Evolutionary conservation across 768 basidiomycete species (phyloP).

Genomic region (Agrocybe chaxingu): DNA sequence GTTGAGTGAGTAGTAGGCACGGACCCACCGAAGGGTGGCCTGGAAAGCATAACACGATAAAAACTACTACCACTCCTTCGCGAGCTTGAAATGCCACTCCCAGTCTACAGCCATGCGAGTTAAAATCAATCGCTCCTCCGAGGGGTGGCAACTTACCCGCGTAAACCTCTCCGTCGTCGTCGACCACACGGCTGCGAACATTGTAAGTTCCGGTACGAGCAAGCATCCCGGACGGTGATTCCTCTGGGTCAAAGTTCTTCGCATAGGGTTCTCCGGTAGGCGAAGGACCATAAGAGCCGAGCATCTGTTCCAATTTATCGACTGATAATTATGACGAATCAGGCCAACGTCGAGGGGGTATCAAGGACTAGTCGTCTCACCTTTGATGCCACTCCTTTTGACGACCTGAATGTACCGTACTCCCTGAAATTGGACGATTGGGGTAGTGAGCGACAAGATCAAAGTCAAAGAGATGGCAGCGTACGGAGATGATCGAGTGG

Average conservation of each 20-base stretch:
- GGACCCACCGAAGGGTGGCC: neutral
- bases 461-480: constrained; percentile 19
- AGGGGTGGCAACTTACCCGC: constrained; percentile 49
- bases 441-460: neutral
- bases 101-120: constrained; percentile 46
- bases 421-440: constrained; percentile 40
- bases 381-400: constrained; percentile 72
- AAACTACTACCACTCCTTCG: constrained; percentile 75
- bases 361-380: constrained; percentile 31
- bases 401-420: constrained; percentile 88
- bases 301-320: constrained; percentile 91
- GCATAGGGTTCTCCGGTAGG: constrained; percentile 60
- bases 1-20: too few relatives aligned
- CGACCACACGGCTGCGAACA: constrained; percentile 80
- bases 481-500: constrained; percentile 82
- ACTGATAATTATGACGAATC: constrained; percentile 42
- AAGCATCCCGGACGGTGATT: constrained; percentile 73
- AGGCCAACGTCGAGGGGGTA: constrained; percentile 1
- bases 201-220: constrained; percentile 78
- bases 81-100: constrained; percentile 89
- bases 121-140: neutral
- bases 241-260: constrained; percentile 76
- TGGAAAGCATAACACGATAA: neutral
- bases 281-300: constrained; percentile 86
- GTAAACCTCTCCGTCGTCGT: constrained; percentile 83